phyloP scores from a whole-genome alignment of 75 land plant genomes.

The Cupressus sempervirens region DNA sequence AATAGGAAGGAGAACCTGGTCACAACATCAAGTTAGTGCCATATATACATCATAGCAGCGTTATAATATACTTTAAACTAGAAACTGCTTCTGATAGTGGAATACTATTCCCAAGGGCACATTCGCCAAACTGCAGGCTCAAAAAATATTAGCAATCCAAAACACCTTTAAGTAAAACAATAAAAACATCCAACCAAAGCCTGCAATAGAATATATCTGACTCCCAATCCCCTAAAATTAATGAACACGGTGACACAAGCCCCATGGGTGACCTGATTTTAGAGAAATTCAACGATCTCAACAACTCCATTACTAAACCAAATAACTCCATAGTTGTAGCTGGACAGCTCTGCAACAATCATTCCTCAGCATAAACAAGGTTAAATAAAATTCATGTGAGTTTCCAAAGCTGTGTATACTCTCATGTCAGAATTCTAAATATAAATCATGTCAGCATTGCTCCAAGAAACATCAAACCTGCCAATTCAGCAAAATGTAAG shows the following conservation, averaged over 20 bases:
- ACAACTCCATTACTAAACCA: neutral
- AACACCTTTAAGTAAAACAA: neutral
- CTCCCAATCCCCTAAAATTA: neutral
- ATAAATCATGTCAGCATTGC: slow-evolving; percentile 26
- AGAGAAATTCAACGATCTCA: neutral
- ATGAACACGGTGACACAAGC: neutral
- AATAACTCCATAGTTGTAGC: neutral
- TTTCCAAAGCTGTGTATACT: slow-evolving; percentile 2
- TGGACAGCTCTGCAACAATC: slow-evolving; percentile 8
- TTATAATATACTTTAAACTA: neutral
- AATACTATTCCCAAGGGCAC: slow-evolving; percentile 7
- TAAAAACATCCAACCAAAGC: neutral
- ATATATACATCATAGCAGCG: neutral
- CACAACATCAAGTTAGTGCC: slow-evolving; percentile 9
- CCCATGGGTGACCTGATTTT: neutral
- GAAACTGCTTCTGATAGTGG: slow-evolving; percentile 1
- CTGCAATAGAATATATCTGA: slow-evolving; percentile 7
- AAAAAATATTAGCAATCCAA: slow-evolving; percentile 10
- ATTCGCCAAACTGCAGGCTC: slow-evolving; percentile 11
- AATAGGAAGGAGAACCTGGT: neutral
- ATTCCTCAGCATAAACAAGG: slow-evolving; percentile 12
- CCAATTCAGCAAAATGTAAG: slow-evolving; percentile 32
- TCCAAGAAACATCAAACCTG: slow-evolving; percentile 57
- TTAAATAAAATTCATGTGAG: slow-evolving; percentile 4
- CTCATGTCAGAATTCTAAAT: slow-evolving; percentile 11